A percentile compares a stretch with the other conserved stretches of the same genome.
Conservation (phyloP, 225 moss, liverwort and hornwort genomes). For the Physcomitrellopsis africana region DNA sequence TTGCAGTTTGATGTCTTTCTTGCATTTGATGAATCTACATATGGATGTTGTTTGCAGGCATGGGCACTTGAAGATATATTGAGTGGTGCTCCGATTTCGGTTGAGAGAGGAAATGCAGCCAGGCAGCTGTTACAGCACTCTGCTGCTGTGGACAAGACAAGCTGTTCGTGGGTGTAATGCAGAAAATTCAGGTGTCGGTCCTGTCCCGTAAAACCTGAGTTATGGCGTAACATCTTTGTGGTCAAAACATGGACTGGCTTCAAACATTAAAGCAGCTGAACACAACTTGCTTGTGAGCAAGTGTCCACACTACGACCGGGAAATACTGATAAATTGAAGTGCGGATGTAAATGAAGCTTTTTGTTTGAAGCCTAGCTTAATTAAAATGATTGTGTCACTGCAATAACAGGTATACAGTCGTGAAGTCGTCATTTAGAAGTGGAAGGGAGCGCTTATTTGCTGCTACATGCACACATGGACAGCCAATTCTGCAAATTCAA, state of each 20-base stretch:
- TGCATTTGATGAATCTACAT: conserved; percentile 11
- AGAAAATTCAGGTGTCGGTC: conserved; percentile 49
- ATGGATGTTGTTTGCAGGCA: conserved; percentile 35
- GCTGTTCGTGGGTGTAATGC: conserved; percentile 47
- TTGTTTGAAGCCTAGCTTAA: background rate
- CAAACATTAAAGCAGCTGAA: background rate
- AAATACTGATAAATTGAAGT: background rate
- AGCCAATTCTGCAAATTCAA: conserved; percentile 19
- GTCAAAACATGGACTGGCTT: background rate
- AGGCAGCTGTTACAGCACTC: conserved; percentile 48
- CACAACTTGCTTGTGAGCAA: background rate
- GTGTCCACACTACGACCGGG: background rate
- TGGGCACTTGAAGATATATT: conserved; percentile 50
- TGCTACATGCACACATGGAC: conserved; percentile 1
- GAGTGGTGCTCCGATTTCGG: conserved; percentile 27
- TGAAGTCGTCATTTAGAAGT: conserved; percentile 18
- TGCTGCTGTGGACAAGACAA: conserved; percentile 34
- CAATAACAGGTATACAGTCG: conserved; percentile 34
- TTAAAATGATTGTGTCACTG: conserved; percentile 3
- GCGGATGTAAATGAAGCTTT: background rate
- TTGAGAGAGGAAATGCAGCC: conserved; percentile 49
- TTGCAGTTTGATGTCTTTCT: background rate
- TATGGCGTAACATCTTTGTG: conserved; percentile 8
- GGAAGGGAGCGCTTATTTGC: conserved; percentile 17
- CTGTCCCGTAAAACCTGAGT: conserved; percentile 4